Base-by-base conservation (phyloP, 2,329 filamentous ascomycete species). In the Nemania sp. region DNA sequence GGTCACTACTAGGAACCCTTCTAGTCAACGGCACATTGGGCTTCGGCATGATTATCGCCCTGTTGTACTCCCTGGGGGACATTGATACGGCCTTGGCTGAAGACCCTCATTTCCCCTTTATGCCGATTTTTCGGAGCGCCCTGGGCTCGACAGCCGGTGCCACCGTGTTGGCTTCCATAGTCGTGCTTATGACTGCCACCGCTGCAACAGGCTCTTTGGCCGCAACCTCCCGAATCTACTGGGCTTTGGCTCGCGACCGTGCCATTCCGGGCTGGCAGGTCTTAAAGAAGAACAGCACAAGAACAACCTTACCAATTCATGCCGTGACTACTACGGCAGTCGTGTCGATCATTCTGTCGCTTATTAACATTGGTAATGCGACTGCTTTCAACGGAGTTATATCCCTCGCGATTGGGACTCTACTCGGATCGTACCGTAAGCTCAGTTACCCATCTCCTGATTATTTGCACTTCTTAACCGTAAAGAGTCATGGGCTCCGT, bases 91-190 rank as follows among this genome's bases (percentile, higher is more conserved):
- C 62, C 12, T 48, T 67, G 2, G 59, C 42, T 2, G 56, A 65
- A 1, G 69, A 62, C 3, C 50, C 70, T 25, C 65, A 65, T 29
- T 73, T 71, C 48, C 71, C 71, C 1, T 71, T 69, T 47, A 56
- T 73, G n/a, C 37, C 69, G 9, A 63, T 73, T 5, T 72, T 72
- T 48, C 39, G 66, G 17, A 32, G 56, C 0, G 65, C 61, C 7
- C 59, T 67, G 0, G 63, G 63, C 12, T 72, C 71, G 1, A 69
- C 59, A 1, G 48, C 62, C 0, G 67, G 68, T 1, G 67, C 67
- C 2, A 57, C 59, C 6, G 35, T 83, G 1, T 67, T 73, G 64
- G 62, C 63, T 2, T 47, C 55, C 3, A 51, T 72, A 12, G 37
- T 73, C 18, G 54, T 71, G 5, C 47, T 67, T 3, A 25, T 73